Conservation (phyloP, 2,329 filamentous ascomycete genomes). For the Ascochyta rabiei region DNA sequence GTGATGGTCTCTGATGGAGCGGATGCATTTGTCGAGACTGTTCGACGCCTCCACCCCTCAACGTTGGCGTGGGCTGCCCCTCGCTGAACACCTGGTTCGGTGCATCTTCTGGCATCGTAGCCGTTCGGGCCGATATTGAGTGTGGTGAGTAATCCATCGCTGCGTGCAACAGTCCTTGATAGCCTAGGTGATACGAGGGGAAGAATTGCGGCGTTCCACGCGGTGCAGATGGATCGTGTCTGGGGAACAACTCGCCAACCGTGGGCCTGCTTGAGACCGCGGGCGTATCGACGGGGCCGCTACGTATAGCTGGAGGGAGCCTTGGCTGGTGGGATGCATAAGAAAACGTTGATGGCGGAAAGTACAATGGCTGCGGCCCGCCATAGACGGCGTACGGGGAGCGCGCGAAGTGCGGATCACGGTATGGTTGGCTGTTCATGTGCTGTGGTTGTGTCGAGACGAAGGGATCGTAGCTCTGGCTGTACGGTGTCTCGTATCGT, state of each 20-base stretch:
- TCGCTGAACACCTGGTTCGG: not conserved
- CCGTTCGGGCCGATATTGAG: not conserved
- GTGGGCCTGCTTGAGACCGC: conserved; percentile 8
- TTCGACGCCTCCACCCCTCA: conserved; percentile 10
- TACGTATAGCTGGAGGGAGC: conserved; percentile 27
- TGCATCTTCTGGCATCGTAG: not conserved
- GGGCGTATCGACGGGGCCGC: conserved; percentile 11
- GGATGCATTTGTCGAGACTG: conserved; percentile 20
- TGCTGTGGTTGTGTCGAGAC: conserved; percentile 17
- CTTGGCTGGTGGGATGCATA: conserved; percentile 18
- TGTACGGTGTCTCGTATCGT: conserved; percentile 16
- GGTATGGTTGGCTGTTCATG: not conserved
- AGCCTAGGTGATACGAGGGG: conserved; percentile 2
- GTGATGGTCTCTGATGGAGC: conserved; percentile 20
- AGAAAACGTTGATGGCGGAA: conserved; percentile 14
- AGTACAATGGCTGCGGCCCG: conserved; percentile 18
- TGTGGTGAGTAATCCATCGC: not conserved
- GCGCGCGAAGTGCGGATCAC: not conserved
- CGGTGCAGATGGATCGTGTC: conserved; percentile 13
- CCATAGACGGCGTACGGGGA: conserved; percentile 8
- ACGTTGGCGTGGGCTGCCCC: conserved; percentile 1
- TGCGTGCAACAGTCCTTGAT: conserved; percentile 4
- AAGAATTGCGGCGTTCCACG: conserved; percentile 10
- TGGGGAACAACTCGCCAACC: conserved; percentile 3
- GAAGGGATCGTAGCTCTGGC: conserved; percentile 13